Percentiles rank a stretch among this genome's conserved stretches.
phyloP scores from a whole-genome alignment of 495 filamentous ascomycete genomes.

The Aspergillus cristatus region DNA sequence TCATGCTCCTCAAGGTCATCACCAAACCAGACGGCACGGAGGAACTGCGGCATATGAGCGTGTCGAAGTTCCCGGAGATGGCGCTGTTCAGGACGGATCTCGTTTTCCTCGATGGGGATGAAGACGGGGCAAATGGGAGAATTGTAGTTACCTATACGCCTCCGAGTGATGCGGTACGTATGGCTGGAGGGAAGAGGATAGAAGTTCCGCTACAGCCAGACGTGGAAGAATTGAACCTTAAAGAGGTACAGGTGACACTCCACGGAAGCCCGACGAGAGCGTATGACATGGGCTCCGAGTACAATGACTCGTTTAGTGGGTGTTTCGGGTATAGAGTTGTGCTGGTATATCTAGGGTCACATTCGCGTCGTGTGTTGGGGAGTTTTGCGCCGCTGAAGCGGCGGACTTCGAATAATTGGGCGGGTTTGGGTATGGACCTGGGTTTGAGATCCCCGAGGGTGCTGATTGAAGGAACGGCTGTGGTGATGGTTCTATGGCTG shows the following conservation, averaged over 20 bases:
- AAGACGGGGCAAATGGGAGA: slow-evolving; percentile 15
- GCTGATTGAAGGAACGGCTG: neutral
- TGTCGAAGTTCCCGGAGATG: slow-evolving; percentile 54
- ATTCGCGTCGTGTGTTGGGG: slow-evolving; percentile 56
- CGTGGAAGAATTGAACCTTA: slow-evolving; percentile 26
- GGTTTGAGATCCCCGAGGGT: no score
- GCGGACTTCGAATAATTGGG: neutral
- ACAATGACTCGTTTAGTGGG: slow-evolving; percentile 65
- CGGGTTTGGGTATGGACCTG: neutral
- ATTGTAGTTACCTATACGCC: slow-evolving; percentile 49
- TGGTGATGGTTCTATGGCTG: slow-evolving; percentile 1
- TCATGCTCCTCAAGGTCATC: slow-evolving; percentile 60
- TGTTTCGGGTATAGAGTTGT: slow-evolving; percentile 60
- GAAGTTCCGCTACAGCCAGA: slow-evolving; percentile 54
- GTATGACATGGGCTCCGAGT: slow-evolving; percentile 56
- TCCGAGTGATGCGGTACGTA: slow-evolving; percentile 21
- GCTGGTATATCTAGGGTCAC: slow-evolving; percentile 59
- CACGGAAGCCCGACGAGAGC: slow-evolving; percentile 53
- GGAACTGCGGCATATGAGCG: slow-evolving; percentile 46
- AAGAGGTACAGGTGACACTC: slow-evolving; percentile 47
- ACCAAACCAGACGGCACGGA: neutral
- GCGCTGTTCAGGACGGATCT: slow-evolving; percentile 58
- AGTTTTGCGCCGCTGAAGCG: slow-evolving; percentile 25
- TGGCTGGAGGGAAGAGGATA: slow-evolving; percentile 34
- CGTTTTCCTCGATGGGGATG: slow-evolving; percentile 17